Percentiles rank a stretch among this genome's conserved stretches.
These are phyloP conservation scores for Suillus occidentalis DNA, from an alignment of 768 basidiomycete species.

Conservation along the genomic window DNA sequence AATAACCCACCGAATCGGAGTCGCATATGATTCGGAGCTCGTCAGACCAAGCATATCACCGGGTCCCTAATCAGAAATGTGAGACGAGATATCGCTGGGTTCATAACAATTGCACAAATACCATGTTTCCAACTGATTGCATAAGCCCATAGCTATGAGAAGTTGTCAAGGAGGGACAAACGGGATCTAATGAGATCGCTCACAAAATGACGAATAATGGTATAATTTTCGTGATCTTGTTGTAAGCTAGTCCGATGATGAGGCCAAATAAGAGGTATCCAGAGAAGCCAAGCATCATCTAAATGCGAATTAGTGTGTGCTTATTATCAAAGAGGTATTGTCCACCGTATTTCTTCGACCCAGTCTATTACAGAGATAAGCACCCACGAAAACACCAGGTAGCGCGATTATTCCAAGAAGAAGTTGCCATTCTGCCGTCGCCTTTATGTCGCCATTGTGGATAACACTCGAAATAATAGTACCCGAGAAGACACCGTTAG, in stretches of 20 bases:
- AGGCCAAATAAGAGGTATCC: constrained; percentile 68
- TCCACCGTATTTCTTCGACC: constrained; percentile 60
- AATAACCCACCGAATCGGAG: constrained; percentile 52
- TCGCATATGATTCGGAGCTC: constrained; percentile 67
- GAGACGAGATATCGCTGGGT: constrained; percentile 3
- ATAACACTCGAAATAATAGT: constrained; percentile 70
- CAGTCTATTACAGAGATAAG: constrained; percentile 48
- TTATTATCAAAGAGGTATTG: background rate
- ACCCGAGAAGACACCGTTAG: constrained; percentile 69
- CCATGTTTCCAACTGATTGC: constrained; percentile 72
- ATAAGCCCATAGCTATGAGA: constrained; percentile 61
- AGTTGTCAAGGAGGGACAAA: constrained; percentile 6
- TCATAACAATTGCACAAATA: constrained; percentile 22
- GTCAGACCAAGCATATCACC: constrained; percentile 71
- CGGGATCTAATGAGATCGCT: constrained; percentile 19
- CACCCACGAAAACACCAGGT: constrained; percentile 59
- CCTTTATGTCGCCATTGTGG: constrained; percentile 50
- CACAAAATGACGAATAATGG: constrained; percentile 71
- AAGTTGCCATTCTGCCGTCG: constrained; percentile 71
- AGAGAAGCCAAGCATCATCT: constrained; percentile 70
- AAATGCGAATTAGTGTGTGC: constrained; percentile 8
- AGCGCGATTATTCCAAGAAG: constrained; percentile 60
- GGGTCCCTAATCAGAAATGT: constrained; percentile 48
- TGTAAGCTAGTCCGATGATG: constrained; percentile 58
- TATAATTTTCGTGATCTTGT: constrained; percentile 59